A percentile compares a stretch with the other conserved stretches of the same genome.
Evolutionary conservation across 352 stramenopile species (phyloP).

Genomic region (Aphanomyces cochlioides): DNA sequence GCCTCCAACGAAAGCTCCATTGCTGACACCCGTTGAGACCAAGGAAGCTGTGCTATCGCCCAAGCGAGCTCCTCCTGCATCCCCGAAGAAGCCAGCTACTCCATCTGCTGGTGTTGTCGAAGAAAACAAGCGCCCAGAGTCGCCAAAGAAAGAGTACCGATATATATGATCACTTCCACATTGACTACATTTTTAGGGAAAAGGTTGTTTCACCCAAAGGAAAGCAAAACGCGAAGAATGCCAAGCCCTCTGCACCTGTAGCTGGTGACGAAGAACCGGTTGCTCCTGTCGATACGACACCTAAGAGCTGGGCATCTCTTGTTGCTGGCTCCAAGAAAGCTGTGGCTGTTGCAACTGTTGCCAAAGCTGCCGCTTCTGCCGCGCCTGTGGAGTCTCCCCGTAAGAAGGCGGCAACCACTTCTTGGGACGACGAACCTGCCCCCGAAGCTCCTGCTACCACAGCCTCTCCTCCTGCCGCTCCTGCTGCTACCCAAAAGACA

Average conservation of each 20-base stretch:
- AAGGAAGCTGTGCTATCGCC: constrained; percentile 37
- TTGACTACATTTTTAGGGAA: constrained; percentile 9
- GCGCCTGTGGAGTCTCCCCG: constrained; percentile 17
- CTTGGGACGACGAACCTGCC: constrained; percentile 33
- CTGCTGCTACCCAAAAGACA: constrained; percentile 28
- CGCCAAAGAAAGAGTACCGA: constrained; percentile 29
- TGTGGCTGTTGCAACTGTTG: background rate
- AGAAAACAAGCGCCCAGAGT: background rate
- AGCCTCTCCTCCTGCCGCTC: constrained; percentile 12
- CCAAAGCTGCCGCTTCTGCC: constrained; percentile 1
- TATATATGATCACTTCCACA: background rate
- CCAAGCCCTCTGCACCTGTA: constrained; percentile 12
- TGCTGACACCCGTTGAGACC: constrained; percentile 32
- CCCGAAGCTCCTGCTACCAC: constrained; percentile 22
- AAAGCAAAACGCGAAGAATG: constrained; percentile 10
- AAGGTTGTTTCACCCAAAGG: constrained; percentile 24
- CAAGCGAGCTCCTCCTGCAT: constrained; percentile 33
- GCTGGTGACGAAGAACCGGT: constrained; percentile 41
- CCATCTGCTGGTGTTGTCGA: background rate
- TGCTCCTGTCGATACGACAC: constrained; percentile 31
- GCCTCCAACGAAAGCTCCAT: constrained; percentile 12
- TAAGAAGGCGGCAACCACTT: constrained; percentile 32
- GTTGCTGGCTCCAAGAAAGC: background rate
- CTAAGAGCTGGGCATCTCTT: constrained; percentile 36
- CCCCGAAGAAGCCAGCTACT: constrained; percentile 27